Evolutionary conservation across 768 basidiomycete species (phyloP).

Genomic region (Trametes meyenii): DNA sequence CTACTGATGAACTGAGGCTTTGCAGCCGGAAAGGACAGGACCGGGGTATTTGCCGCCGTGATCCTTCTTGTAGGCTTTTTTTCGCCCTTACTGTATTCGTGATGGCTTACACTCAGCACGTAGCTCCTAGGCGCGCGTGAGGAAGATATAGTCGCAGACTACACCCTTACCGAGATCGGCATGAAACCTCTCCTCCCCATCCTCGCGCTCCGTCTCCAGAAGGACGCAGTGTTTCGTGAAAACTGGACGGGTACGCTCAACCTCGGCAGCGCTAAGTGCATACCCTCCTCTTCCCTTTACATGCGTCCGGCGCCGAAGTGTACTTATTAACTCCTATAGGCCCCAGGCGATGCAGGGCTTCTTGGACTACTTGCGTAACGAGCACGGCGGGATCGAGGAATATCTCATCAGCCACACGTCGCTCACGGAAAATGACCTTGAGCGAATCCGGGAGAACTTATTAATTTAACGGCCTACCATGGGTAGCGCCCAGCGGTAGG

Average conservation of each 20-base stretch:
- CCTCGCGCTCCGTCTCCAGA: constrained; percentile 37
- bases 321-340: constrained; percentile 30
- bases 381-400: constrained; percentile 41
- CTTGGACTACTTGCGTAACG: constrained; percentile 37
- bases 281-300: background rate
- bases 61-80: constrained; percentile 37
- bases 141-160: constrained; percentile 44
- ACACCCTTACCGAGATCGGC: constrained; percentile 43
- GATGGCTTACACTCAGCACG: background rate
- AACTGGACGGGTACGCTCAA: constrained; percentile 41
- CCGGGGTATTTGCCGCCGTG: constrained; percentile 42
- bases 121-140: constrained; percentile 46
- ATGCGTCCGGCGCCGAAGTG: background rate
- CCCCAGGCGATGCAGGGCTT: constrained; percentile 40
- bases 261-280: constrained; percentile 40
- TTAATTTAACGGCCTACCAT: too few species aligned
- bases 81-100: background rate
- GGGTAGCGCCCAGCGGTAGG: too few species aligned
- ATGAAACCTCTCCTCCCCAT: constrained; percentile 38
- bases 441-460: background rate
- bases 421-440: background rate
- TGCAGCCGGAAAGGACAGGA: constrained; percentile 48
- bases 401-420: constrained; percentile 33
- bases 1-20: background rate
- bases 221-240: constrained; percentile 35